Conservation (phyloP, 352 stramenopile genomes). For the Phytophthora hybrid region DNA sequence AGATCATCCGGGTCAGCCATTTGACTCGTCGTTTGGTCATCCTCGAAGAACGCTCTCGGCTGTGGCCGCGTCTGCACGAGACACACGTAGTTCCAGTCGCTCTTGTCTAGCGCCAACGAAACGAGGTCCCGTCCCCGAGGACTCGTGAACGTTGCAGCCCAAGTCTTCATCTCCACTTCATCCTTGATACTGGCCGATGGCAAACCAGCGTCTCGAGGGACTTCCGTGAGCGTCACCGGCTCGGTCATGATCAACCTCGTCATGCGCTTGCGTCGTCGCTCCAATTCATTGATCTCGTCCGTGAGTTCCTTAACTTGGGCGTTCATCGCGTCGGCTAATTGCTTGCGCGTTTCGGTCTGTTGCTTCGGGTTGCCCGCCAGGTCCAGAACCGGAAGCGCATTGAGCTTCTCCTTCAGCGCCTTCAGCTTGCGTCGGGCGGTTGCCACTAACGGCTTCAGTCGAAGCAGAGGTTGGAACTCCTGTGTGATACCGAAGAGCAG, state of each 20-base stretch:
- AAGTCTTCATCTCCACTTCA: slow-evolving; percentile 64
- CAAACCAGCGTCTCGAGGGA: slow-evolving; percentile 41
- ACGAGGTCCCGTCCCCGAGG: slow-evolving; percentile 54
- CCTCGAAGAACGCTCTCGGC: slow-evolving; percentile 63
- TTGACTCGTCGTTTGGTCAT: slow-evolving; percentile 61
- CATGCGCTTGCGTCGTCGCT: slow-evolving; percentile 45
- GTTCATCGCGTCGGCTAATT: slow-evolving; percentile 55
- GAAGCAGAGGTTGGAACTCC: slow-evolving; percentile 63
- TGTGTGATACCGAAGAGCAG: slow-evolving; percentile 66
- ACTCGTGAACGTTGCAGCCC: slow-evolving; percentile 62
- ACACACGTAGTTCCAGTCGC: slow-evolving; percentile 73
- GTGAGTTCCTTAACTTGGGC: slow-evolving; percentile 51
- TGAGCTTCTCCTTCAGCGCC: slow-evolving; percentile 64
- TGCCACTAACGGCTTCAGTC: slow-evolving; percentile 46
- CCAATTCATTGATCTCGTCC: slow-evolving; percentile 45
- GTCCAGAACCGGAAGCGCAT: slow-evolving; percentile 56
- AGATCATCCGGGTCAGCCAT: slow-evolving; percentile 59
- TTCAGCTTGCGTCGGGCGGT: slow-evolving; percentile 49
- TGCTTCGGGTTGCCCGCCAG: slow-evolving; percentile 50
- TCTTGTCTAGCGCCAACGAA: slow-evolving; percentile 61
- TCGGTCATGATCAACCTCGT: slow-evolving; percentile 67
- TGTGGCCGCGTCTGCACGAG: slow-evolving; percentile 63
- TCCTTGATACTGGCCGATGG: slow-evolving; percentile 39
- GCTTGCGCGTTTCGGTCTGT: slow-evolving; percentile 65
- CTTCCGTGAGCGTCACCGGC: slow-evolving; percentile 51